These are phyloP conservation scores for Trametes pubescens DNA, from an alignment of 1,284 basidiomycete species.

Conservation along the genomic window DNA sequence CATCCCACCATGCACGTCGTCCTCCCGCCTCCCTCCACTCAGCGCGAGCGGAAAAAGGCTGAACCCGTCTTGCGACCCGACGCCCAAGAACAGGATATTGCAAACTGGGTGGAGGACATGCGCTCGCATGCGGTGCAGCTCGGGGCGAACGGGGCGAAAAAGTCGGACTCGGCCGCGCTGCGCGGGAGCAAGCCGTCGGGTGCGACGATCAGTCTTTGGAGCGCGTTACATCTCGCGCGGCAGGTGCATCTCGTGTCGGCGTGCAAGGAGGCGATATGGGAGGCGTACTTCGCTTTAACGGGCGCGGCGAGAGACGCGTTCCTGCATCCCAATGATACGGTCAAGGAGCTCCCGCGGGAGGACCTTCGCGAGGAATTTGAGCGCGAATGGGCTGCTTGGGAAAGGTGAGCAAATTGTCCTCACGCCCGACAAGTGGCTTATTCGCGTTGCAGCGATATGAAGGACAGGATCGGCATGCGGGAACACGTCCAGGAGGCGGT, in stretches of 20 bases:
- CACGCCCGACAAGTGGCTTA: background rate
- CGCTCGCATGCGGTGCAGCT: constrained; percentile 21
- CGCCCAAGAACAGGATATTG: constrained; percentile 12
- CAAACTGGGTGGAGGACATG: constrained; percentile 29
- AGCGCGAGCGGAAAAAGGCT: constrained; percentile 15
- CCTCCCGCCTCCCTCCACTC: constrained; percentile 59
- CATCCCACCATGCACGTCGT: constrained; percentile 60
- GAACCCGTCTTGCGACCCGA: constrained; percentile 14
- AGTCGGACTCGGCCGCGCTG: constrained; percentile 15
- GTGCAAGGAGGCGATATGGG: constrained; percentile 76
- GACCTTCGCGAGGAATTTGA: constrained; percentile 69
- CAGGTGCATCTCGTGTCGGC: constrained; percentile 60
- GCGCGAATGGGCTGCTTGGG: constrained; percentile 71
- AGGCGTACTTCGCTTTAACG: constrained; percentile 60
- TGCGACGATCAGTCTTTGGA: constrained; percentile 49
- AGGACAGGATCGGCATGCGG: constrained; percentile 71
- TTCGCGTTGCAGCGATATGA: constrained; percentile 66
- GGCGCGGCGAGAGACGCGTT: constrained; percentile 17
- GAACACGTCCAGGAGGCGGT: constrained; percentile 54
- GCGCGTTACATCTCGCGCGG: constrained; percentile 69
- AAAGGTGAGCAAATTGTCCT: constrained; percentile 52
- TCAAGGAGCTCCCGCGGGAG: constrained; percentile 35
- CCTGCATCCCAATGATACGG: constrained; percentile 7
- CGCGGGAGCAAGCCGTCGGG: constrained; percentile 27
- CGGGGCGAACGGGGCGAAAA: constrained; percentile 23